These are phyloP conservation scores for Thelonectria olida DNA, from an alignment of 2,329 filamentous ascomycete genomes.

Conservation along the genomic window DNA sequence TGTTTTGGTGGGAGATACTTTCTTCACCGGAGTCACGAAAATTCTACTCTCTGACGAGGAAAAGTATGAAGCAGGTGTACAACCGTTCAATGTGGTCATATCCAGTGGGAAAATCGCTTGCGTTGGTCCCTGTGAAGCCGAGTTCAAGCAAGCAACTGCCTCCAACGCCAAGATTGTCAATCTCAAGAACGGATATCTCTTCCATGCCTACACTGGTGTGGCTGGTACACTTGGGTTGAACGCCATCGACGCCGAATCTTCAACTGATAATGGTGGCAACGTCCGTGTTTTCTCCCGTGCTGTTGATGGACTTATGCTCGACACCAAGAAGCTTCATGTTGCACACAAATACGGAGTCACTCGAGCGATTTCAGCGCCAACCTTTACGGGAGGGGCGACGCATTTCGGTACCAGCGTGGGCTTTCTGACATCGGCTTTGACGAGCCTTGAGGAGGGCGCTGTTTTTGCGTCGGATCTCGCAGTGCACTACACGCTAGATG, in stretches of 20 bases:
- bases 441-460: conserved; percentile 56
- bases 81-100: conserved; percentile 60
- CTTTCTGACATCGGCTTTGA: conserved; percentile 61
- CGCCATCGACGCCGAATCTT: conserved; percentile 67
- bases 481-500: conserved; percentile 66
- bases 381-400: conserved; percentile 51
- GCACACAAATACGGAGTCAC: conserved; percentile 67
- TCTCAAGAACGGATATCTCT: conserved; percentile 68
- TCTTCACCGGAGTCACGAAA: conserved; percentile 66
- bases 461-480: conserved; percentile 64
- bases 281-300: conserved; percentile 64
- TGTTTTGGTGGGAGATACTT: conserved; percentile 48
- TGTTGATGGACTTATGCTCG: conserved; percentile 64
- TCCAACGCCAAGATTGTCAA: conserved; percentile 51
- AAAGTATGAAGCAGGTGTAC: conserved; percentile 42
- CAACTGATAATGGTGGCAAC: conserved; percentile 61
- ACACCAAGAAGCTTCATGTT: conserved; percentile 63
- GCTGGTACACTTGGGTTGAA: conserved; percentile 69
- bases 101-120: conserved; percentile 64
- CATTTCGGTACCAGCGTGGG: conserved; percentile 68
- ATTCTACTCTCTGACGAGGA: conserved; percentile 59
- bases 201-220: conserved; percentile 67
- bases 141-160: conserved; percentile 50
- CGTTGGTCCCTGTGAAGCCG: conserved; percentile 59
- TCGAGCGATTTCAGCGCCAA: conserved; percentile 65